Base-by-base conservation (phyloP, 202 grass and related monocot species). In the Schoenoplectus triqueter region DNA sequence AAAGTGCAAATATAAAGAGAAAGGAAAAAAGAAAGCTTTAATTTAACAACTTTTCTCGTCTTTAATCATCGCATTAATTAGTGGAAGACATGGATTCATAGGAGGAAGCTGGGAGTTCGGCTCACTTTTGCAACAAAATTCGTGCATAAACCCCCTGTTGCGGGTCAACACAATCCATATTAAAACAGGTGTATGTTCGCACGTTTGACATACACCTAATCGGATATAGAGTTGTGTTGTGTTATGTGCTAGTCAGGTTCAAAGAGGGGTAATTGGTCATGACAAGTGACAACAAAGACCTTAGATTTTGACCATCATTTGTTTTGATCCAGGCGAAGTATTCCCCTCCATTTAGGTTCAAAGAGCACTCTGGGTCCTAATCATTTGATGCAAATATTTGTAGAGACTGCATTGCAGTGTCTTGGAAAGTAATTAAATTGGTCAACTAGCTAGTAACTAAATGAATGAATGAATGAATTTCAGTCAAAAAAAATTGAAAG, bases 1-100 rank as follows among this genome's bases (percentile, higher is more conserved):
- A 85, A 85, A 85, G 83, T 49, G 54, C 20, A 17, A 83, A 83
- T 54, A 50, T 57, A 85, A 85, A 78, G 47, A 79, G 57, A 31
- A 64, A 69, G 52, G 50, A 83, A 10, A 3, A 83, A 62, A n/a
- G 59, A 62, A 62, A 52, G 14, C 80, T 69, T 69, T 86, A 68
- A 40, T 86, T 78, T 41, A 56, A 78, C 45, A 9, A 50, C 68
- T 86, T 86, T 84, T 85, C 74, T 8, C 2, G n/a, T 73, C 54
- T 85, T 45, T 85, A 75, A 85, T 77, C 70, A 85, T 66, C 42
- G 70, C 73, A 63, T 85, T 66, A 78, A 75, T 78, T 57, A 78
- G 74, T 60, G 74, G 74, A 78, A 78, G 52, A 78, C 74, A 78
- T 77, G 51, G 73, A 57, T 78, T 59, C 74, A 78, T 42, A 59